phyloP scores from a whole-genome alignment of 1,284 basidiomycete genomes.

The Chalciporus sp. region DNA sequence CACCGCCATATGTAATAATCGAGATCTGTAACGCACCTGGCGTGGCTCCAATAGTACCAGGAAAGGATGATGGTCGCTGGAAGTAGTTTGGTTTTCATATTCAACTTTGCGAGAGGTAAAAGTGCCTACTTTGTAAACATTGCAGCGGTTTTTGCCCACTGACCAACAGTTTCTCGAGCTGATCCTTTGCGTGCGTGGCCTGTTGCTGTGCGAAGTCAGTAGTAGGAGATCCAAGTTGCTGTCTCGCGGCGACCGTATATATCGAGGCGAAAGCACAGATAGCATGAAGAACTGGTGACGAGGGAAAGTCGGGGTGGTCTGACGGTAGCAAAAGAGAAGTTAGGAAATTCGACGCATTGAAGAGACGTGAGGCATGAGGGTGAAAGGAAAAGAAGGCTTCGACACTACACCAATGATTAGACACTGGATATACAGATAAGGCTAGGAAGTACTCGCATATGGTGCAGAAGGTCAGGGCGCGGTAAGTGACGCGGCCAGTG shows the following conservation, averaged over 20 bases:
- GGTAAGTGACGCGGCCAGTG: constrained; percentile 70
- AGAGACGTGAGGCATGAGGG: constrained; percentile 64
- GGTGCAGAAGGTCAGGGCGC: constrained; percentile 56
- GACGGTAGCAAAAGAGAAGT: constrained; percentile 63
- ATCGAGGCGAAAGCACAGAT: constrained; percentile 75
- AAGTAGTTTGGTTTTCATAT: constrained; percentile 1
- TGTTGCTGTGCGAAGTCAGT: constrained; percentile 63
- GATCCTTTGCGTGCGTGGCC: constrained; percentile 55
- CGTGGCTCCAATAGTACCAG: constrained; percentile 75
- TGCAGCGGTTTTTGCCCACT: constrained; percentile 60
- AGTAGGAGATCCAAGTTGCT: constrained; percentile 2
- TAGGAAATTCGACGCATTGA: constrained; percentile 68
- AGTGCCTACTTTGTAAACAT: constrained; percentile 56
- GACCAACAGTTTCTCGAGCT: constrained; percentile 50
- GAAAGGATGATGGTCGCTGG: constrained; percentile 62
- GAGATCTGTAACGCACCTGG: constrained; percentile 46
- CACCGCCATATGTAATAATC: background rate
- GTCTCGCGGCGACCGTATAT: constrained; percentile 59
- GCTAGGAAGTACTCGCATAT: constrained; percentile 51
- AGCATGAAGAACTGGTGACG: constrained; percentile 66
- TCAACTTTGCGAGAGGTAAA: background rate
- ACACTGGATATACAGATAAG: background rate
- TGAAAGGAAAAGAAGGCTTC: constrained; percentile 75
- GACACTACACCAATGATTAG: constrained; percentile 44
- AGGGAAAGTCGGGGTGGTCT: constrained; percentile 72